Evolutionary conservation across 495 filamentous ascomycete genomes (phyloP), one percentile per base, ranked within the genome.

Genomic region (Astrothelium subdiscretum): DNA sequence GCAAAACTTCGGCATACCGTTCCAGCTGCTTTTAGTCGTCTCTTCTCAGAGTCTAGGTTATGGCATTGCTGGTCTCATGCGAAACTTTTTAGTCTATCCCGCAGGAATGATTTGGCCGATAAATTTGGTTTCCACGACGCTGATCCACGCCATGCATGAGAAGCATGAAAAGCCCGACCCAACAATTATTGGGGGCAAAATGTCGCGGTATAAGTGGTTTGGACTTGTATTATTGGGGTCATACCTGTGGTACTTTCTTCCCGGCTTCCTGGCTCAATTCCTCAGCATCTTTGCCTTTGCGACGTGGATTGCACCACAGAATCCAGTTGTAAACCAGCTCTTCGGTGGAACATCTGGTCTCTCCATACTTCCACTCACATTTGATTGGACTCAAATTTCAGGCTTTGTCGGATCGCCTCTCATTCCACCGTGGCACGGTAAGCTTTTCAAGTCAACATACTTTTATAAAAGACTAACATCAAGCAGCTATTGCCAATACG

Each of bases 361-460:
- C 43, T 91, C 91, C 2, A 78, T 96, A 64, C 91, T 95, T 58
- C 84, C 92, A 6, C 67, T 96, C 68, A 96, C 91, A 0, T 96
- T 96, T 63, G 91, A 96, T 75, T 96, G 91, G 91, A 85, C 88
- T 0, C 92, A 96, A 74, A 86, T 96, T 51, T 89, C 92, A 13
- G 95, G 92, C 67, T 95, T 92, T 64, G 89, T 89, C 15, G 95
- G 88, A 27, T 91, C 92, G 0, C 79, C 96, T 0, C 75, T 96
- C 27, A 90, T 89, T 0, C 91, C 91, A 0, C 95, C 92, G 69
- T 96, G 91, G 91, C 83, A 73, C 65, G 26, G 63, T 62, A 38
- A 31, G 63, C 31, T n/a, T 6, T 82, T 83, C 4, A 82, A 83
- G 76, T 10, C 72, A 81, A 3, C 75, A 78, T 27, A 82, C 79